phyloP scores from a whole-genome alignment of 1,284 basidiomycete genomes.

The Trametes hirsuta region DNA sequence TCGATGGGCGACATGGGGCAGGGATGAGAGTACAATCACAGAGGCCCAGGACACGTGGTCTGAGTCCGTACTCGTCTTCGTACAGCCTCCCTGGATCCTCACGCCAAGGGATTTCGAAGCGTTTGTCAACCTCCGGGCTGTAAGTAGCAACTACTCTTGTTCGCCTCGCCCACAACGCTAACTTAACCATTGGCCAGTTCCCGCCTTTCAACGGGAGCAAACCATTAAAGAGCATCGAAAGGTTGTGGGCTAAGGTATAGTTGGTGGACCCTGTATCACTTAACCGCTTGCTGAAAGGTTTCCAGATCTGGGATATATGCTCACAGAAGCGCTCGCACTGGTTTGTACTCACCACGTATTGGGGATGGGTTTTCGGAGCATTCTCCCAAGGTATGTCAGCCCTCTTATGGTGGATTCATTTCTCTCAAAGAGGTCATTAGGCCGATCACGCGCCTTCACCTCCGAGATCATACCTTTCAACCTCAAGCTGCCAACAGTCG shows the following conservation, averaged over 20 bases:
- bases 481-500: conserved; percentile 24
- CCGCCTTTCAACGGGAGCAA: conserved; percentile 4
- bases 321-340: conserved; percentile 52
- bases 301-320: conserved; percentile 66
- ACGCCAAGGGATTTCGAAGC: conserved; percentile 56
- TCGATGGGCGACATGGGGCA: conserved; percentile 55
- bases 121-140: conserved; percentile 52
- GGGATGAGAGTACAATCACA: conserved; percentile 17
- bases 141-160: conserved; percentile 31
- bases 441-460: conserved; percentile 45
- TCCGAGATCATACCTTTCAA: conserved; percentile 11
- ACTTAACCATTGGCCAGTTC: not conserved
- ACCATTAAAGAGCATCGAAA: conserved; percentile 45
- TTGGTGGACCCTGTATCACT: no score
- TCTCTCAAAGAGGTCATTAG: conserved; percentile 36
- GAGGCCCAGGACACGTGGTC: conserved; percentile 27
- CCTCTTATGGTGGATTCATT: not conserved
- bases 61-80: conserved; percentile 51
- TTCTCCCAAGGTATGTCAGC: conserved; percentile 58
- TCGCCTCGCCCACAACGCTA: not conserved
- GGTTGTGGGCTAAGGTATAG: conserved; percentile 68
- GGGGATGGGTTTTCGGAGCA: conserved; percentile 71
- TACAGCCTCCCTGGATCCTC: conserved; percentile 70
- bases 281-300: not conserved
- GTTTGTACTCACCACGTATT: conserved; percentile 72